Conservation (phyloP, 352 stramenopile species). For the Pythium apleroticum region DNA sequence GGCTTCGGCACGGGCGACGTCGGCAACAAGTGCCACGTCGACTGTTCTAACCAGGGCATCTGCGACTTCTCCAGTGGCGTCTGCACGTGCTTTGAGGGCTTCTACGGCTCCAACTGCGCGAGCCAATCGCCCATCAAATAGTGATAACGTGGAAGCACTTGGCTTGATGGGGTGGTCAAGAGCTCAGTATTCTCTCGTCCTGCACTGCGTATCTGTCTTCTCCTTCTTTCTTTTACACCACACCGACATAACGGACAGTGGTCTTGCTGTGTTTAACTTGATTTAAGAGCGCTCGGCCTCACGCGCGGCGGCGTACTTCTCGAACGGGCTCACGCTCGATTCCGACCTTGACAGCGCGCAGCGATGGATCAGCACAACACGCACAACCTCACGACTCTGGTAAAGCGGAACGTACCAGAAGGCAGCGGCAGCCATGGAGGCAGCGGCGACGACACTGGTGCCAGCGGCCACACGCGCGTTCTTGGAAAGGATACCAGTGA, state of each 20-base stretch:
- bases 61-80: constrained; percentile 70
- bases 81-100: constrained; percentile 72
- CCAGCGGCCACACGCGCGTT: constrained; percentile 65
- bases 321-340: constrained; percentile 47
- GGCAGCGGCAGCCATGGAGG: constrained; percentile 49
- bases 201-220: background rate
- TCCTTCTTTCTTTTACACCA: background rate
- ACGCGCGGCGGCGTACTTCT: constrained; percentile 65
- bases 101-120: constrained; percentile 79
- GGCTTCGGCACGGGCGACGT: constrained; percentile 36
- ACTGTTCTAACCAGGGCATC: constrained; percentile 75
- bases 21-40: constrained; percentile 72
- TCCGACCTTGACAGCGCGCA: constrained; percentile 34
- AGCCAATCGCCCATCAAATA: constrained; percentile 56
- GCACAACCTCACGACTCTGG: too few relatives aligned
- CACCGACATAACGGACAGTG: background rate
- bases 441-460: constrained; percentile 43
- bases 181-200: constrained; percentile 1
- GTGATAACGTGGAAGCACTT: background rate
- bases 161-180: background rate
- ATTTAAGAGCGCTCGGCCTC: constrained; percentile 44
- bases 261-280: background rate
- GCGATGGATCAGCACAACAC: background rate
- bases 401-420: constrained; percentile 85
- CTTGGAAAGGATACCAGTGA: constrained; percentile 75